These are phyloP conservation scores for Wickerhamiella parazyma DNA, from an alignment of 805 yeast genomes.

Conservation along the genomic window DNA sequence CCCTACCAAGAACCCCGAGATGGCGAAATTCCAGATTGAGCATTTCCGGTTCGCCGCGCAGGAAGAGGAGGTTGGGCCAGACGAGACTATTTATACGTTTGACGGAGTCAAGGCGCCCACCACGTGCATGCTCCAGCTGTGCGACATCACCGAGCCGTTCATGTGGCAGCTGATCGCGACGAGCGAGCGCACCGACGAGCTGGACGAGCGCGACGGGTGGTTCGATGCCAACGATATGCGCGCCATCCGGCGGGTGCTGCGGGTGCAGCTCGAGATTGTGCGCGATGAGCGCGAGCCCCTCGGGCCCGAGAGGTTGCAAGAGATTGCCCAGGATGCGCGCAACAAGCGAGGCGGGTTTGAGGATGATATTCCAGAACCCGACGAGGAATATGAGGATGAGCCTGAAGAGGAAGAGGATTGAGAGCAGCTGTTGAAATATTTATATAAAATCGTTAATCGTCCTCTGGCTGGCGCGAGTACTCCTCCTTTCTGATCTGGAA, in stretches of 20 bases:
- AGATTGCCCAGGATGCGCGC: constrained; percentile 7
- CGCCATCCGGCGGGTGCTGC: constrained; percentile 52
- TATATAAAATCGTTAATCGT: neutral
- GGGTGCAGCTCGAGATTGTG: constrained; percentile 55
- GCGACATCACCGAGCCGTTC: constrained; percentile 60
- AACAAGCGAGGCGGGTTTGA: neutral
- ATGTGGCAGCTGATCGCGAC: constrained; percentile 32
- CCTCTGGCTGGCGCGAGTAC: constrained; percentile 49
- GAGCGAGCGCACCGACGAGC: constrained; percentile 29
- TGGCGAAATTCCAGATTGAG: constrained; percentile 68
- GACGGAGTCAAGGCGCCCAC: constrained; percentile 59
- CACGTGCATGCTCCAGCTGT: constrained; percentile 62
- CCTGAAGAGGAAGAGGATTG: neutral
- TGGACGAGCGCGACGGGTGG: constrained; percentile 73
- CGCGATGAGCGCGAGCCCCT: constrained; percentile 31
- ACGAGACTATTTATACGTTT: constrained; percentile 37
- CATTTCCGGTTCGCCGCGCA: constrained; percentile 44
- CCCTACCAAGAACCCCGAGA: constrained; percentile 44
- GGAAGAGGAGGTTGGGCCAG: constrained; percentile 13
- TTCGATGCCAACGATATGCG: constrained; percentile 45
- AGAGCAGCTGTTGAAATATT: neutral
- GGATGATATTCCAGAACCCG: neutral
- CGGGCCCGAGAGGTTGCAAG: neutral
- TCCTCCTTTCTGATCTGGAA: constrained; percentile 76
- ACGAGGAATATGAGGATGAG: constrained; percentile 7